Evolutionary conservation across 495 filamentous ascomycete species (phyloP), one percentile per base, ranked within the genome.

Genomic region (Tuber umbilicatum): DNA sequence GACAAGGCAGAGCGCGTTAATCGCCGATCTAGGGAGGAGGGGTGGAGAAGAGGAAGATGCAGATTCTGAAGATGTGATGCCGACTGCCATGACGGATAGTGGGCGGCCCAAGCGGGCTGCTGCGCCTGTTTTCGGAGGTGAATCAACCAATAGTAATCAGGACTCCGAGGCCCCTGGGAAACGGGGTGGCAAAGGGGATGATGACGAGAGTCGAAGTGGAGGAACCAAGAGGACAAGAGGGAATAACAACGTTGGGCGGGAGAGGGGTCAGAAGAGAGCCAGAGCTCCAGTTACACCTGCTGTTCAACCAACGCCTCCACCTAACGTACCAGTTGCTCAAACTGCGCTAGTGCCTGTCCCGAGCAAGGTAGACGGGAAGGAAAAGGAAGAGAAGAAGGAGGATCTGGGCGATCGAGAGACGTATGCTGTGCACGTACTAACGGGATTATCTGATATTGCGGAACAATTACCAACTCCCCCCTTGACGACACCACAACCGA

Each of bases 1-100:
- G 70, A 90, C 91, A 60, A 89, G 91, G 77, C 91, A 92, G 17
- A 93, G 90, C 79, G 91, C 90, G 12, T 84, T 96, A 71, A 92
- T 93, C 74, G 89, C 90, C 3, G 90, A 93, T 79, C 86, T 94
- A 73, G 89, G 89, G n/a, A 87, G 85, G 42, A 74, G 81, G 60
- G 79, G 76, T 12, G 78, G 80, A 23, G 87, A 90, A 70, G 80
- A 85, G 70, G 80, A 84, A 71, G 81, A 84, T 72, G 87, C 85
- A n/a, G 88, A 89, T 70, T 85, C 85, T 70, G 88, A 88, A 43
- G 85, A 87, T 50, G 86, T 86, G 64, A 84, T 82, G 35, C 80
- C 80, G 35, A 81, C 86, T 41, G 83, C 87, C 42, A 87, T 90
- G 35, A 91, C 90, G 10, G 91, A 91, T 67, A 90, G 88, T 70